Percentiles rank a stretch among this genome's conserved stretches.
Conservation (phyloP, 1,284 basidiomycete genomes). For the Albatrellus sp. region DNA sequence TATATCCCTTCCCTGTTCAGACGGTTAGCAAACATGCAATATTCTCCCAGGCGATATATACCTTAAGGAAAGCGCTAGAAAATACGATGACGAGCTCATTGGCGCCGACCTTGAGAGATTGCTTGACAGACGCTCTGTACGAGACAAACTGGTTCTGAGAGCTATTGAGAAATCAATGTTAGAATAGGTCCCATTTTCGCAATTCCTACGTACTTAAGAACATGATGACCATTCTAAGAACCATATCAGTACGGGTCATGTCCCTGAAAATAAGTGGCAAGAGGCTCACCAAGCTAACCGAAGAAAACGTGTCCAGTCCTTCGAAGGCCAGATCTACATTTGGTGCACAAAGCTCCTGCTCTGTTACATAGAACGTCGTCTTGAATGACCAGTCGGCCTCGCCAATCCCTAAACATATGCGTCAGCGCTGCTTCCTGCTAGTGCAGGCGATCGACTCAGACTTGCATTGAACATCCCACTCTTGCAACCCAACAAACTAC, state of each 20-base stretch:
- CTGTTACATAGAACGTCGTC: conserved; percentile 44
- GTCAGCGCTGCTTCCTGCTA: conserved; percentile 4
- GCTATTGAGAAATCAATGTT: conserved; percentile 19
- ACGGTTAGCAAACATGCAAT: neutral
- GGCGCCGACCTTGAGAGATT: conserved; percentile 35
- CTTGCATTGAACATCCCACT: conserved; percentile 82
- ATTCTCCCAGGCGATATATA: conserved; percentile 13
- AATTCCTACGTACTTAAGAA: conserved; percentile 40
- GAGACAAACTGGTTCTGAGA: conserved; percentile 71
- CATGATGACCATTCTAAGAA: conserved; percentile 51
- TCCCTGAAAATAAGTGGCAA: neutral
- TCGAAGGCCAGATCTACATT: conserved; percentile 74
- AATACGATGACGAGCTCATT: conserved; percentile 69
- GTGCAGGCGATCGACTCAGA: conserved; percentile 4
- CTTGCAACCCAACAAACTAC: conserved; percentile 63
- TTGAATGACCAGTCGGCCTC: conserved; percentile 82
- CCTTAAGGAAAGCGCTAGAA: conserved; percentile 65
- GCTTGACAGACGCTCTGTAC: conserved; percentile 49
- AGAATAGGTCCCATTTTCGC: neutral
- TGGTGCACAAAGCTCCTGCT: conserved; percentile 29
- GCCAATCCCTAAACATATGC: conserved; percentile 56
- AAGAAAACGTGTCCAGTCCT: conserved; percentile 79
- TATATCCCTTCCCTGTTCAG: conserved; percentile 43
- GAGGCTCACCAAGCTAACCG: conserved; percentile 47
- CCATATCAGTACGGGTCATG: neutral